Evolutionary conservation across 352 stramenopile genomes (phyloP).

Genomic region (Phytophthora foliorum): DNA sequence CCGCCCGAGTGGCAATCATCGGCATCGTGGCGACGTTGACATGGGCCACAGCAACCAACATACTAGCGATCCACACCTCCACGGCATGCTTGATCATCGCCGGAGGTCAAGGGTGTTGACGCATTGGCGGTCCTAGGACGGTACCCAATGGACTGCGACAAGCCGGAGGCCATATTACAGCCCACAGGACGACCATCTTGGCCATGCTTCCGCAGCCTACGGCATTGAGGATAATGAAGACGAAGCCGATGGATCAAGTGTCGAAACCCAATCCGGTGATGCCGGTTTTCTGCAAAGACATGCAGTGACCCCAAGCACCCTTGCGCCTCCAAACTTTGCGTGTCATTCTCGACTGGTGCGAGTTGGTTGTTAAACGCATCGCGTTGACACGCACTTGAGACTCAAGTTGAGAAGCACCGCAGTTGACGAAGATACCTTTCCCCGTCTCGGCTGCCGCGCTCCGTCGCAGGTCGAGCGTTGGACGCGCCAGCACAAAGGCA

Average conservation of each 20-base stretch:
- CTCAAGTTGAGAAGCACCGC: slow-evolving; percentile 17
- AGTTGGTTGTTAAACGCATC: slow-evolving; percentile 27
- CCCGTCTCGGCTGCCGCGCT: slow-evolving; percentile 5
- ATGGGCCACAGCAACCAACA: slow-evolving; percentile 68
- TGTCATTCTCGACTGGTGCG: not conserved
- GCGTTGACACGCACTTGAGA: slow-evolving; percentile 17
- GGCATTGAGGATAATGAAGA: not conserved
- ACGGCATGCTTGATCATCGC: slow-evolving; percentile 74
- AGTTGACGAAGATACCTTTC: slow-evolving; percentile 14
- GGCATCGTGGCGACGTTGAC: slow-evolving; percentile 48
- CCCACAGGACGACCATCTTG: not conserved
- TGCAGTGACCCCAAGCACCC: slow-evolving; percentile 10
- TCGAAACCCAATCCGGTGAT: slow-evolving; percentile 19
- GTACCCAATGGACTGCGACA: slow-evolving; percentile 1
- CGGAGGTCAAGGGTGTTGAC: slow-evolving; percentile 60
- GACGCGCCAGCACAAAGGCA: not conserved
- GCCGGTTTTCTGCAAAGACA: slow-evolving; percentile 25
- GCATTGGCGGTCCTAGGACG: not conserved
- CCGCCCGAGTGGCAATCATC: slow-evolving; percentile 47
- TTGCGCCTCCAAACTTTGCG: no score
- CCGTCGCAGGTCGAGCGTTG: slow-evolving; percentile 10
- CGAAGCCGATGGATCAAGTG: not conserved
- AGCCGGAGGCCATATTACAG: not conserved
- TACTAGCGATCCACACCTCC: slow-evolving; percentile 69
- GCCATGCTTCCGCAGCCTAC: not conserved